A percentile compares a stretch with the other conserved stretches of the same genome.
phyloP scores from a whole-genome alignment of 768 basidiomycete species.

The Tulasnella sp. region DNA sequence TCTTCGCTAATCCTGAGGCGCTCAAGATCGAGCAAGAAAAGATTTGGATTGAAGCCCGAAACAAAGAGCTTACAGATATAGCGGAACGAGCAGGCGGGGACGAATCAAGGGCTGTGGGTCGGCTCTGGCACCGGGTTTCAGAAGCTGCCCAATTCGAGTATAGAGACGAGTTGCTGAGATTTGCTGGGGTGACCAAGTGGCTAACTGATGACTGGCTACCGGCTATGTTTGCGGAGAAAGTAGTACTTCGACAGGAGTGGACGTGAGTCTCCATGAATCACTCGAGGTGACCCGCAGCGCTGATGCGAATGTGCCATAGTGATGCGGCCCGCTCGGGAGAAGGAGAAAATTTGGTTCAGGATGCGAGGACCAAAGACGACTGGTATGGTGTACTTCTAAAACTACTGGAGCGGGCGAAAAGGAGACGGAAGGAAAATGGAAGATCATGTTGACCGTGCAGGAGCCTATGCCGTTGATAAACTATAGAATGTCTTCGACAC shows the following conservation, averaged over 20 bases:
- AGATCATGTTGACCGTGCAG: background rate
- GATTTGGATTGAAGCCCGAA: conserved; percentile 48
- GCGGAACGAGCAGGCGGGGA: conserved; percentile 32
- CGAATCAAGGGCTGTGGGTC: conserved; percentile 42
- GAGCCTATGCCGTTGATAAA: background rate
- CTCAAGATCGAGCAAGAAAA: conserved; percentile 51
- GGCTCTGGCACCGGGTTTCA: conserved; percentile 54
- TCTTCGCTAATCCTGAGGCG: conserved; percentile 47
- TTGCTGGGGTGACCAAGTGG: conserved; percentile 44
- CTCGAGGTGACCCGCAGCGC: background rate
- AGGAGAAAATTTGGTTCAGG: background rate
- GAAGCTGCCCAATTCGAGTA: conserved; percentile 60
- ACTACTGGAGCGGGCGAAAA: conserved; percentile 3
- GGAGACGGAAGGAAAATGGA: background rate
- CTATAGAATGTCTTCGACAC: too few species aligned
- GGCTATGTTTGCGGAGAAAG: conserved; percentile 50
- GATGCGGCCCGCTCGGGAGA: background rate
- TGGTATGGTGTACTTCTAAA: background rate
- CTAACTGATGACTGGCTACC: conserved; percentile 49
- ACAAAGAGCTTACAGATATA: conserved; percentile 31
- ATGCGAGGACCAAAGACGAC: background rate
- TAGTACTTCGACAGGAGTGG: conserved; percentile 54
- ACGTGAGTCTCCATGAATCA: conserved; percentile 27
- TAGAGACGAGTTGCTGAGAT: conserved; percentile 53
- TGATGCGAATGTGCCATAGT: background rate